Base-by-base conservation (phyloP, 1,284 basidiomycete species). In the Ganoderma multipileum region DNA sequence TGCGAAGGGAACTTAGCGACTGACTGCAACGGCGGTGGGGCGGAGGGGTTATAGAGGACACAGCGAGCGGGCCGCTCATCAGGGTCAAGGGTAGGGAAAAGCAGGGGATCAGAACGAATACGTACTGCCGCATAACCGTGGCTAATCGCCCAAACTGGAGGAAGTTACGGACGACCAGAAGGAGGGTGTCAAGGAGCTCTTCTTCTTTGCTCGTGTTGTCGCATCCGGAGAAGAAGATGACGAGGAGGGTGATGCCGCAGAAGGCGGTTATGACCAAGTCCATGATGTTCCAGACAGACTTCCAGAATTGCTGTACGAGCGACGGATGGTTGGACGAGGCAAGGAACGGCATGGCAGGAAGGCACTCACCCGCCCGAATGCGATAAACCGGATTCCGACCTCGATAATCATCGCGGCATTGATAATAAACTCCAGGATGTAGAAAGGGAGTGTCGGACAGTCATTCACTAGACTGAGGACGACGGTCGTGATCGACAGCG, bases 351-450 rank as follows among this genome's bases (percentile, higher is more conserved):
- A n/a, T 50, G 41, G 30, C 8, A 47, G 42, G 20, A 41, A 1
- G 30, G 12, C 5, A 82, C 92, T 75, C 76, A 97, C 96, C 80
- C 90, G 87, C 70, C 96, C 96, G 76, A 97, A 94, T 0, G 96
- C 96, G 63, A 97, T 83, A 79, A 97, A 92, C 36, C 96, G 89
- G 63, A 96, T 92, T 1, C 86, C 85, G 20, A 98, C 96, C 83
- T 98, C 96, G 28, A 92, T 80, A 67, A 98, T 97, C 96, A 98
- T 97, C 9, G 95, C 86, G 0, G 87, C 85, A 77, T 98, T 98
- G 79, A 98, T 89, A 77, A 98, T 90, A 61, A 98, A 83, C 80
- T 98, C 96, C 73, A 98, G 85, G 41, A 97, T 84, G 79, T 96
- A 97, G 84, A 98, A 98, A 2, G 94, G 82, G 14, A 91, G 76